Percentiles rank a stretch among this genome's conserved stretches.
Conservation (phyloP, 257 asterid genomes). For the Scutellaria baicalensis region DNA sequence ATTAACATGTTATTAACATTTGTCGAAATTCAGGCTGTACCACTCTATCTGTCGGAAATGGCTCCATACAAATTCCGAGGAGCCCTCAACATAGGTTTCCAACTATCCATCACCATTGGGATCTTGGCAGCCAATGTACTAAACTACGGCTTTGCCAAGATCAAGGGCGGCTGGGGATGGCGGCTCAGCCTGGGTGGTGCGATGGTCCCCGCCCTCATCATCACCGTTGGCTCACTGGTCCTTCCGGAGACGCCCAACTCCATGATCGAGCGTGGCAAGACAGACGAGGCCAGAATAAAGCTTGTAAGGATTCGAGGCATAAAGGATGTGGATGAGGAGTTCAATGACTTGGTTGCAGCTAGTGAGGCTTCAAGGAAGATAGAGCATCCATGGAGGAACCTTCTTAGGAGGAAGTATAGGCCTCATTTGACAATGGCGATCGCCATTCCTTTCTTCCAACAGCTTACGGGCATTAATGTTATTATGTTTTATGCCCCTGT, state of each 20-base stretch:
- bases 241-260: slow-evolving; percentile 93
- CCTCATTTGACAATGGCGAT: slow-evolving; percentile 73
- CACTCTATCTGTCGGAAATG: slow-evolving; percentile 66
- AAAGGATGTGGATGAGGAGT: slow-evolving; percentile 60
- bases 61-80: slow-evolving; percentile 67
- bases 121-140: slow-evolving; percentile 50
- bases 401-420: slow-evolving; percentile 53
- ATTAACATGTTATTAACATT: too few relatives aligned
- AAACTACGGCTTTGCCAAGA: slow-evolving; percentile 51
- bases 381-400: slow-evolving; percentile 68
- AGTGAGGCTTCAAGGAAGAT: slow-evolving; percentile 61
- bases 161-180: slow-evolving; percentile 71
- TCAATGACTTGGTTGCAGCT: slow-evolving; percentile 57
- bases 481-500: slow-evolving; percentile 91
- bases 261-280: slow-evolving; percentile 61
- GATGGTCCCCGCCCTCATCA: slow-evolving; percentile 70
- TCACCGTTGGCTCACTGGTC: slow-evolving; percentile 59
- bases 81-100: slow-evolving; percentile 61
- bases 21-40: slow-evolving; percentile 38
- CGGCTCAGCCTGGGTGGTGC: slow-evolving; percentile 78
- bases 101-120: slow-evolving; percentile 53
- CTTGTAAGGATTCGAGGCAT: slow-evolving; percentile 59
- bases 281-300: slow-evolving; percentile 38
- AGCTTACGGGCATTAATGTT: slow-evolving; percentile 80
- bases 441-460: slow-evolving; percentile 72